Conservation (phyloP, 2,329 filamentous ascomycete genomes). For the Davidsoniella virescens region DNA sequence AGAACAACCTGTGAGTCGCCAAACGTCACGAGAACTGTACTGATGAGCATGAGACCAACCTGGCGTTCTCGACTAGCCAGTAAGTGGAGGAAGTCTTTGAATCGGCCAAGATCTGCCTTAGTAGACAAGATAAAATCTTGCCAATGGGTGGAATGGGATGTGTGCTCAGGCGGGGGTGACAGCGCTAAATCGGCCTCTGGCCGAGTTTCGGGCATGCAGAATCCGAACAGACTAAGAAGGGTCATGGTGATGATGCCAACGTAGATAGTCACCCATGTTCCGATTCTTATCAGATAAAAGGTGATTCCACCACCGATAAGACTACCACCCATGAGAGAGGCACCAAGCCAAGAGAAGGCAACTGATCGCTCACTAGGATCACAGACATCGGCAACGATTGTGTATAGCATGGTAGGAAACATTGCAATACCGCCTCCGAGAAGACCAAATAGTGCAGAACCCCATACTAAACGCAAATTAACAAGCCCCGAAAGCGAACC, state of each 20-base stretch:
- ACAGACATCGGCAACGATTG: constrained; percentile 14
- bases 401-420: constrained; percentile 14
- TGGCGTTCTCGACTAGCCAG: constrained; percentile 7
- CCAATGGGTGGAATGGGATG: constrained; percentile 1
- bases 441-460: constrained; percentile 12
- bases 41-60: constrained; percentile 10
- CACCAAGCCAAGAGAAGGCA: constrained; percentile 14
- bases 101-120: constrained; percentile 1
- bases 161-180: neutral
- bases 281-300: constrained; percentile 13
- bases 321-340: constrained; percentile 11
- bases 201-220: constrained; percentile 14
- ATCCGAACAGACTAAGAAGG: constrained; percentile 6
- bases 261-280: constrained; percentile 12
- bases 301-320: constrained; percentile 14
- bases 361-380: constrained; percentile 12
- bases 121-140: constrained; percentile 10
- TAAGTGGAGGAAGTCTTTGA: constrained; percentile 7
- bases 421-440: constrained; percentile 15
- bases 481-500: constrained; percentile 13
- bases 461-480: constrained; percentile 14
- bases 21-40: constrained; percentile 10
- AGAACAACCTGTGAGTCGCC: constrained; percentile 14
- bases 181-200: neutral
- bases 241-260: constrained; percentile 10